phyloP scores from a whole-genome alignment of 2,329 filamentous ascomycete species.

The Fusarium oligoseptatum region DNA sequence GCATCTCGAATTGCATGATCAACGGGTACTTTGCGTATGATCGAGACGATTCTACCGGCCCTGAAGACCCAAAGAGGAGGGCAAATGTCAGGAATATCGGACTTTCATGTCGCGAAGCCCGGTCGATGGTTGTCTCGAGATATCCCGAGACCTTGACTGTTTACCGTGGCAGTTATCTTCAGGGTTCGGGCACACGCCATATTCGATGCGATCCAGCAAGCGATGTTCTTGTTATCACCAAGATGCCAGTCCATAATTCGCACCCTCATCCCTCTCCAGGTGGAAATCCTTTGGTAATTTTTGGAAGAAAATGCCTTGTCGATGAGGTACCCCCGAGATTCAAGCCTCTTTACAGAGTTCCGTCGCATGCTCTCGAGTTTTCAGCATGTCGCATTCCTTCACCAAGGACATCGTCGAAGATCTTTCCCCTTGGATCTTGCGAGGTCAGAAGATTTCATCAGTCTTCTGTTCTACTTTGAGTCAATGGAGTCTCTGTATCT shows the following conservation, averaged over 20 bases:
- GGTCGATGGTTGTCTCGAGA: neutral
- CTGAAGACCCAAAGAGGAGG: neutral
- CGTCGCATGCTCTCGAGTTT: conserved; percentile 3
- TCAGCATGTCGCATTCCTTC: neutral
- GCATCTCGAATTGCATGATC: neutral
- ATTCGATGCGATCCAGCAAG: conserved; percentile 5
- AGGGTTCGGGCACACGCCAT: neutral
- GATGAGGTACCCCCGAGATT: neutral
- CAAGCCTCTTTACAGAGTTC: neutral
- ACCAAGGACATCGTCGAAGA: neutral
- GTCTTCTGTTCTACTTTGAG: conserved; percentile 3
- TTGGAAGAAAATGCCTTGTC: neutral
- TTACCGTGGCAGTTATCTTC: neutral
- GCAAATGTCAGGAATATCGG: neutral
- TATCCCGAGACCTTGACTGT: neutral
- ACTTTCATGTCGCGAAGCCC: conserved; percentile 6
- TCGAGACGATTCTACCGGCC: neutral
- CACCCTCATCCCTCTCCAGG: neutral
- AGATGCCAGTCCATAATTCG: neutral
- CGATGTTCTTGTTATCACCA: conserved; percentile 4
- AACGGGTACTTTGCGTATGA: conserved; percentile 5
- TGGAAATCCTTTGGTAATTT: neutral
- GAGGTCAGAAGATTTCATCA: neutral
- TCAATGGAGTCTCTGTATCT: conserved; percentile 1
- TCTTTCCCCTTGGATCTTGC: neutral